Conservation (phyloP, 1,284 basidiomycete species). For the Heterobasidion parviporum region DNA sequence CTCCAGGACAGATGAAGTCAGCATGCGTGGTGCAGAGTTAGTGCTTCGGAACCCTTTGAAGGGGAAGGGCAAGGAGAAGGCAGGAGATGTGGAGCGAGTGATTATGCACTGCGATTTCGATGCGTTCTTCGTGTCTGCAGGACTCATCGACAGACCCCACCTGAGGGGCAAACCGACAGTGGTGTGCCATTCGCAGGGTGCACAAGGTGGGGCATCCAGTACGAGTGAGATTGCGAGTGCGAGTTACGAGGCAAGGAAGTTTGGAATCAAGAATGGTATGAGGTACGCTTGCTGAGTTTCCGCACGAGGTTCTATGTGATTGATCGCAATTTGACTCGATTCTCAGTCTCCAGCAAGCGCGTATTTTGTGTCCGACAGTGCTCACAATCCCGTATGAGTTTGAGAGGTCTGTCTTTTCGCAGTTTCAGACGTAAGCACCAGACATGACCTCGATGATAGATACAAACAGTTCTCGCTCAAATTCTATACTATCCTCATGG, state of each 20-base stretch:
- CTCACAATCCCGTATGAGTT: slow-evolving; percentile 90
- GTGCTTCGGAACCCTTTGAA: slow-evolving; percentile 38
- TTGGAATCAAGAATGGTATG: slow-evolving; percentile 93
- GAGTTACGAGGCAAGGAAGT: slow-evolving; percentile 87
- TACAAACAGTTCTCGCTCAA: slow-evolving; percentile 78
- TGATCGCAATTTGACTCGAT: background rate
- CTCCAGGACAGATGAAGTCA: slow-evolving; percentile 25
- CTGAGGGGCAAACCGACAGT: slow-evolving; percentile 83
- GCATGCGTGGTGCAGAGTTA: slow-evolving; percentile 53
- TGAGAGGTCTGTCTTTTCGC: slow-evolving; percentile 40
- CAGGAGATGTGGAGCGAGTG: slow-evolving; percentile 43
- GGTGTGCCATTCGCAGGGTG: slow-evolving; percentile 88
- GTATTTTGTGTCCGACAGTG: slow-evolving; percentile 67
- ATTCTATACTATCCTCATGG: slow-evolving; percentile 90
- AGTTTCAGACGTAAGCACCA: background rate
- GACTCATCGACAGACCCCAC: slow-evolving; percentile 69
- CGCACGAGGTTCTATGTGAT: background rate
- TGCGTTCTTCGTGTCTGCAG: slow-evolving; percentile 94
- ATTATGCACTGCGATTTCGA: slow-evolving; percentile 98
- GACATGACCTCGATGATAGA: slow-evolving; percentile 27
- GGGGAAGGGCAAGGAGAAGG: slow-evolving; percentile 45
- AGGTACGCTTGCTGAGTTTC: slow-evolving; percentile 37
- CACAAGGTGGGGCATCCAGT: slow-evolving; percentile 58
- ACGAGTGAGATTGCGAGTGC: slow-evolving; percentile 94
- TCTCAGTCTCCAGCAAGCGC: slow-evolving; percentile 73